Percentiles rank a stretch among this genome's conserved stretches.
These are phyloP conservation scores for Hyaloscypha variabilis DNA, from an alignment of 495 filamentous ascomycete genomes.

Conservation along the genomic window DNA sequence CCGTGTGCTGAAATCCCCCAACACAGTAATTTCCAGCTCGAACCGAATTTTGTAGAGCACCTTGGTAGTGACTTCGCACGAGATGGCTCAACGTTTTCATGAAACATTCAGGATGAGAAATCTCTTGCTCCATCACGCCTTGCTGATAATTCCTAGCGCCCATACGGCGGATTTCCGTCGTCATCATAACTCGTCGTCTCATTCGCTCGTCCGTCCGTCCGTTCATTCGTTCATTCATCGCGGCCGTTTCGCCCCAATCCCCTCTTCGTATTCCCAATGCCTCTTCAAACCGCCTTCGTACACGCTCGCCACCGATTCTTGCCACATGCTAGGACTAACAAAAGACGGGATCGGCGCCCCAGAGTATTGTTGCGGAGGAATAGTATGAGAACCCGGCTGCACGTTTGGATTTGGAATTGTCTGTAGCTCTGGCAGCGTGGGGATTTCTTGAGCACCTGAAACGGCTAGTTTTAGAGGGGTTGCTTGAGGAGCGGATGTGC, in stretches of 20 bases:
- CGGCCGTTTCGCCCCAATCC: slow-evolving; percentile 25
- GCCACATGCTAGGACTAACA: slow-evolving; percentile 95
- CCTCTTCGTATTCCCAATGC: slow-evolving; percentile 60
- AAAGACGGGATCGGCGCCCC: slow-evolving; percentile 60
- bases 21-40: not conserved
- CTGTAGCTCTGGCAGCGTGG: slow-evolving; percentile 50
- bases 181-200: slow-evolving; percentile 5
- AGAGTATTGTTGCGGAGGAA: slow-evolving; percentile 58
- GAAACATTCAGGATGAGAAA: no score
- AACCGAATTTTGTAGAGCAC: not conserved
- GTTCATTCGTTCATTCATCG: slow-evolving; percentile 22
- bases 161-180: not conserved
- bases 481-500: slow-evolving; percentile 28
- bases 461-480: slow-evolving; percentile 37
- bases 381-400: slow-evolving; percentile 49
- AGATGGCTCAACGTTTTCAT: no score
- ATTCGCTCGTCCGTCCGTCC: not conserved
- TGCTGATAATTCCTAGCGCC: no score
- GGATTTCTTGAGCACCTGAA: slow-evolving; percentile 54
- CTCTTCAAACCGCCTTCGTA: slow-evolving; percentile 81
- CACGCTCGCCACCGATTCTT: slow-evolving; percentile 88
- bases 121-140: no score
- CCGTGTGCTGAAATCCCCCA: not conserved
- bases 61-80: not conserved
- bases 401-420: slow-evolving; percentile 19